Evolutionary conservation across 1,284 basidiomycete genomes (phyloP), one percentile per base, ranked within the genome.

Genomic region (Apiotrichum brassicae): DNA sequence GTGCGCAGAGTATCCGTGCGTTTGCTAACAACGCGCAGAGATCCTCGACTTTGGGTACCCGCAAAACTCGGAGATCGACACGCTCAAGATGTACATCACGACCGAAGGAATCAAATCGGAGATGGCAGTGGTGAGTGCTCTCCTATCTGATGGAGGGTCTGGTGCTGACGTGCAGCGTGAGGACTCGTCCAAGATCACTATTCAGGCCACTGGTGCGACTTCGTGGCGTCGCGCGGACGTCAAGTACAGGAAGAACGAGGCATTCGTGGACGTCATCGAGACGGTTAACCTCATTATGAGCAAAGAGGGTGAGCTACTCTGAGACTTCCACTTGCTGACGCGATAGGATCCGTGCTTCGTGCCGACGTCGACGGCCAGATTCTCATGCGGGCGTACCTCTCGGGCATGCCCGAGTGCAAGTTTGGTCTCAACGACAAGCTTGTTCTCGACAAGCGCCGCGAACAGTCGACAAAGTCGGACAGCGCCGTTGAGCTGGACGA

Each of bases 31-130:
- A 0, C 3, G 1, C n/a, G 3, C 70, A 95, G 93, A 99, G 75
- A 95, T 97, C 69, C 84, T 90, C 66, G 94, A 99, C 75, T 98
- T 97, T 75, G 94, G 95, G 35, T 98, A 94, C 75, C 94, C 94
- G n/a, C 95, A 98, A 72, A 98, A 97, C 71, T 94, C 91, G 58
- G 94, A 99, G 72, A 91, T 87, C 40, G 93, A 97, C 71, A 95
- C 94, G 5, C 78, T 98, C 39, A 98, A 98, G 76, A 87, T 88
- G 63, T 97, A 97, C 71, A 97, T 98, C 57, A 97, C 94, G 16
- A 97, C 93, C 0, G 94, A 98, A 74, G 91, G 91, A 56, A 84
- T 98, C 48, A 86, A 95, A 59, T 90, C 88, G 3, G 79, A 68
- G 75, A 84, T 70, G 77, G 84, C 62, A 75, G 84, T 87, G 45